Evolutionary conservation across 495 filamentous ascomycete genomes (phyloP), one percentile per base, ranked within the genome.

Genomic region (Tuber borchii): DNA sequence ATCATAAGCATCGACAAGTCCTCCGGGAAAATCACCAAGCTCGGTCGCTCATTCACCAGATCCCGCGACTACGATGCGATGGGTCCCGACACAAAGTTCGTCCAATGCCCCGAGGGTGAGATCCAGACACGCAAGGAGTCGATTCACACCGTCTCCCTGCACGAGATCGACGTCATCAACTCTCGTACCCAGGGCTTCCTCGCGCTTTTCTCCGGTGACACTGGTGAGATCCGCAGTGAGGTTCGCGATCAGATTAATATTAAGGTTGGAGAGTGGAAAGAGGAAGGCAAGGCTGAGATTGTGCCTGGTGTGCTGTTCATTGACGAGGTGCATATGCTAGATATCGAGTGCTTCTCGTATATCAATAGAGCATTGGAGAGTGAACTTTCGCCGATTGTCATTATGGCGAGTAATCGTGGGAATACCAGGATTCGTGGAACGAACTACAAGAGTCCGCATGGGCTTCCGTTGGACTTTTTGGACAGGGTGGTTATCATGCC

Each of bases 131-230:
- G 95, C 73, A 95, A 95, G 83, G 96, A 99, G 83, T 94, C 97
- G 20, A 91, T 97, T 42, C 95, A 99, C 84, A 97, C 95, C 3
- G 95, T 99, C 77, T 94, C 91, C 65, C 88, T 99, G 2, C 95
- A 99, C 85, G 95, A 99, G 84, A 98, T 99, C 81, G 95, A 99
- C 83, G 95, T 99, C 37, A 98, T 98, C 87, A 99, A 99, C 86
- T 97, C 93, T 45, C 89, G 95, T 61, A 97, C 95, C 69, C 95
- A 99, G 84, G 95, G 95, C 42, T 99, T 97, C 84, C 86, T 82
- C 45, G 95, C 95, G 14, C 90, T 98, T 14, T 98, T 98, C 85
- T 97, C 95, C 16, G 95, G 95, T 75, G 95, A 98, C 84, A 99
- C 96, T 2, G 96, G 96, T 84, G 95, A 99, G 88, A 98, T 99